These are phyloP conservation scores for Chamaenerion angustifolium DNA, from an alignment of 345 rosid genomes.

Conservation along the genomic window DNA sequence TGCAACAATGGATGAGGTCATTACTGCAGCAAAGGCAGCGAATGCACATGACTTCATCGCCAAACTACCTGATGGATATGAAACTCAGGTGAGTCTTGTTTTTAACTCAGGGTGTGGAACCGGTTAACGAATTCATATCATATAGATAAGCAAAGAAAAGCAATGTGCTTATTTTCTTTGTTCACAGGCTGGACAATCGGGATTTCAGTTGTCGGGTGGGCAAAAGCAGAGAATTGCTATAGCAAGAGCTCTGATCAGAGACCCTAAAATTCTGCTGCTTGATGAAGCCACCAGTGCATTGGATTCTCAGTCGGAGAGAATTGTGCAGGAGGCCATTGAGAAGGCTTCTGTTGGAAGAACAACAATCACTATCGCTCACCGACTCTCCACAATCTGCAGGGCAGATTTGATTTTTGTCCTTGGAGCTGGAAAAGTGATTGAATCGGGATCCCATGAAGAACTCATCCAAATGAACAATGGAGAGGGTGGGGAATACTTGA, in stretches of 20 bases:
- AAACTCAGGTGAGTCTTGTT: slow-evolving; percentile 52
- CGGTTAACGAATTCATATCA: no score
- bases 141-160: no score
- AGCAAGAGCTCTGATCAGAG: slow-evolving; percentile 49
- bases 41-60: slow-evolving; percentile 58
- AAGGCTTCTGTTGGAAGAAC: slow-evolving; percentile 51
- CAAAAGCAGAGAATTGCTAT: slow-evolving; percentile 69
- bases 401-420: slow-evolving; percentile 43
- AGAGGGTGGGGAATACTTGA: slow-evolving; percentile 31
- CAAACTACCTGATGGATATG: slow-evolving; percentile 52
- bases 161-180: neutral
- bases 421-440: slow-evolving; percentile 40
- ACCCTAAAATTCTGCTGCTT: slow-evolving; percentile 50
- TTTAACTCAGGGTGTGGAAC: no score
- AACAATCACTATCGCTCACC: slow-evolving; percentile 47
- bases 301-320: slow-evolving; percentile 50
- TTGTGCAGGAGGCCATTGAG: slow-evolving; percentile 52
- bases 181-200: slow-evolving; percentile 57
- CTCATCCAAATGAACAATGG: slow-evolving; percentile 21
- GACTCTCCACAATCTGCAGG: slow-evolving; percentile 37
- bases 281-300: slow-evolving; percentile 69
- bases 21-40: slow-evolving; percentile 39
- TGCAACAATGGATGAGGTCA: slow-evolving; percentile 41
- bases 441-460: slow-evolving; percentile 48
- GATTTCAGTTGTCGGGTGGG: slow-evolving; percentile 59